Base-by-base conservation (phyloP, 1,284 basidiomycete species). In the Cryptococcus depauperatus region DNA sequence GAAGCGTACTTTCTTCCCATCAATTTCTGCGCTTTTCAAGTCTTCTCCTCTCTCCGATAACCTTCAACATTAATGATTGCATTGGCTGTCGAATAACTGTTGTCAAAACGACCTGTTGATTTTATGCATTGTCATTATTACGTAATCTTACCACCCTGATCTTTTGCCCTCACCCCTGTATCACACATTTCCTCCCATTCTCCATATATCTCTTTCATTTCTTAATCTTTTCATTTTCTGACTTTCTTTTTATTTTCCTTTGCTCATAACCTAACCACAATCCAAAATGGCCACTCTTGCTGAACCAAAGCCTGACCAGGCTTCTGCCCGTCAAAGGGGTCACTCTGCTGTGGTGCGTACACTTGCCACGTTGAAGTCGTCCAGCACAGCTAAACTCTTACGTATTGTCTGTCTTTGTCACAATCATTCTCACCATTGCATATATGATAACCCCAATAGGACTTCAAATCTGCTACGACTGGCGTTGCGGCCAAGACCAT, bases 391-490 rank as follows among this genome's bases (percentile, higher is more conserved):
- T 42, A n/a, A 37, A 16, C 19, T 33, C n/a, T n/a, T n/a, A n/a
- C n/a, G n/a, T n/a, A n/a, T n/a, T n/a, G n/a, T 21, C 38, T 46
- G 39, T 19, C 16, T 41, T 28, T 21, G 19, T 29, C 39, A 34
- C 30, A 27, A 16, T 32, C 30, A 18, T 22, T 33, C 19, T 25
- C 23, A 19, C 13, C 38, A 22, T 26, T 30, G 2, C 14, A 35
- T 27, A 22, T 32, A 8, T 13, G 18, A 32, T 35, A 21, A n/a
- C n/a, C n/a, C 10, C 25, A 21, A 47, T 56, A 68, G 66, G 66
- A 95, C 76, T 95, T 95, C 82, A 93, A 95, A 78, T 93, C 90
- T 33, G 93, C 93, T 56, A 95, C 92, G 47, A 97, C 93, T 39
- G 93, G 93, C 59, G 86, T 98, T 61, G 85, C 91, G 32, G 89